Conservation (phyloP, 176 grass and related monocot genomes). For the Tillandsia leiboldiana region DNA sequence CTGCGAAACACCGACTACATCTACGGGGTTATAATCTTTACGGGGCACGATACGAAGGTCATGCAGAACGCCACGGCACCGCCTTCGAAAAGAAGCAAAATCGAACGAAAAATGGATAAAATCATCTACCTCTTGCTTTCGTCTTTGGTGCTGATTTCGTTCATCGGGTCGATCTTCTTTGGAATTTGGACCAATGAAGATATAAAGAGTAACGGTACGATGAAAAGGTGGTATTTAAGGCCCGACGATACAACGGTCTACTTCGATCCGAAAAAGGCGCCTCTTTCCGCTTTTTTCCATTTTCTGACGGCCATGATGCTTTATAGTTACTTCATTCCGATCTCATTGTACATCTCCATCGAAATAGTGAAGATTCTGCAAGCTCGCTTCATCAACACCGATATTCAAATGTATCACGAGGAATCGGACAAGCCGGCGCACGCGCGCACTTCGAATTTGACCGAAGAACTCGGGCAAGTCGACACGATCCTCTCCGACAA, state of each 20-base stretch:
- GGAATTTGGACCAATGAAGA: constrained; percentile 79
- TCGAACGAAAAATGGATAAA: constrained; percentile 84
- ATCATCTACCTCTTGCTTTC: constrained; percentile 82
- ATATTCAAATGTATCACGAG: constrained; percentile 91
- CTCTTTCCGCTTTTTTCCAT: constrained; percentile 71
- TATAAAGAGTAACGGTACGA: constrained; percentile 36
- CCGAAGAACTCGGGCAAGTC: constrained; percentile 96
- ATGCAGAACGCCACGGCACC: constrained; percentile 94
- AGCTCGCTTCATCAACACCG: constrained; percentile 82
- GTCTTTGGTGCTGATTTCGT: constrained; percentile 51
- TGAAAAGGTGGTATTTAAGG: constrained; percentile 82
- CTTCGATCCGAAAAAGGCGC: constrained; percentile 54
- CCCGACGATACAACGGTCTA: constrained; percentile 52
- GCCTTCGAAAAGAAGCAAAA: constrained; percentile 93
- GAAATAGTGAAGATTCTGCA: constrained; percentile 98
- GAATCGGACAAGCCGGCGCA: constrained; percentile 82
- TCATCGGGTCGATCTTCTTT: constrained; percentile 80
- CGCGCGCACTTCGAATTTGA: constrained; percentile 90
- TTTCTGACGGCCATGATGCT: constrained; percentile 95
- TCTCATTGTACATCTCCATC: constrained; percentile 96
- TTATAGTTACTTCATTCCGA: constrained; percentile 91
- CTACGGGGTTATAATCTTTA: constrained; percentile 90
- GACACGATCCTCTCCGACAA: constrained; percentile 97
- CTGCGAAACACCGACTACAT: constrained; percentile 87
- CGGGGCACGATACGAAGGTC: constrained; percentile 89